phyloP scores from a whole-genome alignment of 2,329 filamentous ascomycete species.

The Lasiodiplodia hormozganensis region DNA sequence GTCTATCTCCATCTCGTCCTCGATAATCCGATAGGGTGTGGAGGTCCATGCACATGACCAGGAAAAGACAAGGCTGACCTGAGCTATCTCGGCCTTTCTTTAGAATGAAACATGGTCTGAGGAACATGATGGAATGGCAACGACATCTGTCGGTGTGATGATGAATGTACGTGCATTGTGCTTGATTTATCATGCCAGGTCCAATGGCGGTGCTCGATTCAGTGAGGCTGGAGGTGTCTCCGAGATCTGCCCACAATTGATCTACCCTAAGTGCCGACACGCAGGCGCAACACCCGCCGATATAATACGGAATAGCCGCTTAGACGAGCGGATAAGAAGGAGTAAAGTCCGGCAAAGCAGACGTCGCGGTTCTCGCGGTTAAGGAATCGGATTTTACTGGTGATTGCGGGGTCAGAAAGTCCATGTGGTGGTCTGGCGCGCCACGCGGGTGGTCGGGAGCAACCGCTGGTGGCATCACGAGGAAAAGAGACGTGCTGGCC shows the following conservation, averaged over 20 bases:
- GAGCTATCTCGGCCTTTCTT: constrained; percentile 7
- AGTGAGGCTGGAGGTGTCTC: constrained; percentile 24
- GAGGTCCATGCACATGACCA: neutral
- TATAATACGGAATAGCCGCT: neutral
- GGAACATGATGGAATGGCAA: neutral
- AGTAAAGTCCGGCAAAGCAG: neutral
- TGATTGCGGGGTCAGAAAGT: neutral
- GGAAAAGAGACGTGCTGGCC: constrained; percentile 10
- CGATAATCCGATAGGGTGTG: neutral
- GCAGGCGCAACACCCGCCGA: constrained; percentile 9
- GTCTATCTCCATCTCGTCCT: neutral
- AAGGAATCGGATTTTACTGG: neutral
- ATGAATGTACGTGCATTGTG: neutral
- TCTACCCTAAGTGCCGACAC: neutral
- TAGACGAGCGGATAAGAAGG: neutral
- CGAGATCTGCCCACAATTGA: constrained; percentile 19
- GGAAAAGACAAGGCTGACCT: neutral
- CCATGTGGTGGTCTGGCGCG: neutral
- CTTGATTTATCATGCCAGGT: neutral
- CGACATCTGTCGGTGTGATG: neutral
- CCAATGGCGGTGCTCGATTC: constrained; percentile 11
- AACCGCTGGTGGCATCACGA: constrained; percentile 11
- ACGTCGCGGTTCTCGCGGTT: constrained; percentile 11
- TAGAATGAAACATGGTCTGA: neutral
- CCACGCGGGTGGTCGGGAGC: constrained; percentile 8